Conservation (phyloP, 2,329 filamentous ascomycete genomes). For the Chrysoporthe austroafricana region DNA sequence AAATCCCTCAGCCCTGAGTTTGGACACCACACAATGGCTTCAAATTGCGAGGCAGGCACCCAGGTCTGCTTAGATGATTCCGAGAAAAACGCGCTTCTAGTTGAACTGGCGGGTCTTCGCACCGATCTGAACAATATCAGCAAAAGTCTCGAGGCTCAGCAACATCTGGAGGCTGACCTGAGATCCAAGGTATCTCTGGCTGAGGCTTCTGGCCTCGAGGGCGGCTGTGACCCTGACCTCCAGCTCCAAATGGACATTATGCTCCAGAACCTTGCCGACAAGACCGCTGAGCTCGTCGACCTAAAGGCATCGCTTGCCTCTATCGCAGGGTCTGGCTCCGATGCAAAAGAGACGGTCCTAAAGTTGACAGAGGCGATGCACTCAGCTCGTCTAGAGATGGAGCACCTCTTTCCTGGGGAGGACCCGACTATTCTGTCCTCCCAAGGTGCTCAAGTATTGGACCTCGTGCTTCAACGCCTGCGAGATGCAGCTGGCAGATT, state of each 20-base stretch:
- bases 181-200: conserved; percentile 12
- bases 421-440: background rate
- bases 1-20: conserved; percentile 3
- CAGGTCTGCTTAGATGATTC: conserved; percentile 13
- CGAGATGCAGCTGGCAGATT: conserved; percentile 4
- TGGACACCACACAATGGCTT: background rate
- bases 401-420: conserved; percentile 3
- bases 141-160: conserved; percentile 6
- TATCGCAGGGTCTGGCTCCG: background rate
- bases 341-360: background rate
- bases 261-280: conserved; percentile 25
- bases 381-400: conserved; percentile 12
- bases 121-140: conserved; percentile 16
- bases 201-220: background rate
- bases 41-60: conserved; percentile 10
- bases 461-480: conserved; percentile 8
- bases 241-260: conserved; percentile 26
- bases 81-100: background rate
- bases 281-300: conserved; percentile 16
- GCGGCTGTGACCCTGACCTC: conserved; percentile 14
- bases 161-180: conserved; percentile 7
- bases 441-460: background rate
- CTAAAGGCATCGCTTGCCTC: conserved; percentile 14
- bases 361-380: conserved; percentile 16
- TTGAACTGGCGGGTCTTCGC: conserved; percentile 16